A percentile compares a stretch with the other conserved stretches of the same genome.
Evolutionary conservation across 768 basidiomycete species (phyloP).

Genomic region (Lentinus brumalis): DNA sequence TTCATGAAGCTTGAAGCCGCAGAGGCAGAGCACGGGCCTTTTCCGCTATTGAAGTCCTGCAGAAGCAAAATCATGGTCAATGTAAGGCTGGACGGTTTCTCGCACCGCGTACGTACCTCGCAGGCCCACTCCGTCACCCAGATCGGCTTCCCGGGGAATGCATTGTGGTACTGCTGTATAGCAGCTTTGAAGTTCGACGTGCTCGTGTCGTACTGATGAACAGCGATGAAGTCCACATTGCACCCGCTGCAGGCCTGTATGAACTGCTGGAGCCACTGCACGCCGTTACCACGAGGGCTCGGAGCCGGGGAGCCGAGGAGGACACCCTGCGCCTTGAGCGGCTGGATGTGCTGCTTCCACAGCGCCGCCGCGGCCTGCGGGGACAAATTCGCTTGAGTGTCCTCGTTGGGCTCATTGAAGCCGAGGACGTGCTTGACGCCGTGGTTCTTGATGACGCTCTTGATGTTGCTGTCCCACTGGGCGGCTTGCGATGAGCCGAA

Average conservation of each 20-base stretch:
- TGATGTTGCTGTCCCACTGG: background rate
- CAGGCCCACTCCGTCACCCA: slow-evolving; percentile 75
- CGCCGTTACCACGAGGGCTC: slow-evolving; percentile 59
- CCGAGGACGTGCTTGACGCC: slow-evolving; percentile 57
- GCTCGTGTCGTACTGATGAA: slow-evolving; percentile 68
- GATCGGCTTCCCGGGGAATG: slow-evolving; percentile 41
- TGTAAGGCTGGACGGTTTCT: background rate
- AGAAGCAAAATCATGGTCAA: background rate
- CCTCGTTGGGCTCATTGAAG: slow-evolving; percentile 77
- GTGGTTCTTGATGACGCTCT: slow-evolving; percentile 44
- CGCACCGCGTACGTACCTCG: slow-evolving; percentile 39
- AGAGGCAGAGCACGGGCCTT: slow-evolving; percentile 37
- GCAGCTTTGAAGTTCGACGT: slow-evolving; percentile 48
- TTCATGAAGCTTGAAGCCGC: slow-evolving; percentile 47
- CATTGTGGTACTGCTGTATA: slow-evolving; percentile 45
- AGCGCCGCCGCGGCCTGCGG: slow-evolving; percentile 50
- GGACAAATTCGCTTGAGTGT: slow-evolving; percentile 58
- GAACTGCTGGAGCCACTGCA: slow-evolving; percentile 66
- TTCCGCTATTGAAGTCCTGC: slow-evolving; percentile 55
- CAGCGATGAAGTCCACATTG: slow-evolving; percentile 4
- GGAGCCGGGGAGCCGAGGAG: slow-evolving; percentile 64
- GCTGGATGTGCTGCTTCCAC: slow-evolving; percentile 65
- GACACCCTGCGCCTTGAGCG: slow-evolving; percentile 60
- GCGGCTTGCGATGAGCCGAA: slow-evolving; percentile 60
- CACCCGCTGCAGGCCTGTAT: slow-evolving; percentile 48